Base-by-base conservation (phyloP, 257 asterid genomes). In the Forsythia viridissima region DNA sequence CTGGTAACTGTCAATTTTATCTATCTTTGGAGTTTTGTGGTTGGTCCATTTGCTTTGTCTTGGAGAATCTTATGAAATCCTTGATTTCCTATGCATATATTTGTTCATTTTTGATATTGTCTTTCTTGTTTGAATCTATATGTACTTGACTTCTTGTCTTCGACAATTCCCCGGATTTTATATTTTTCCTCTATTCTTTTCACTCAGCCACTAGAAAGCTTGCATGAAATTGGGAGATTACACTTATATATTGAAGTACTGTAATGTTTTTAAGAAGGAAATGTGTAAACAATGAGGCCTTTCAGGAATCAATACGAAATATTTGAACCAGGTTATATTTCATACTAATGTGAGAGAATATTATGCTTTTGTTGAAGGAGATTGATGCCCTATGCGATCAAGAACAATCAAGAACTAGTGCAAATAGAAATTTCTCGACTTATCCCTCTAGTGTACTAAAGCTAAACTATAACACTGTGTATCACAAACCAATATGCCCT, bases 41-140 rank as follows among this genome's bases (percentile, higher is more conserved):
- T 77, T 81, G 86, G 90, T 87, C 82, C 81, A 73, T 70, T 90
- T 81, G 84, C 46, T 76, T 89, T 90, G 91, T 89, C 86, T 68
- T 59, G 68, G 86, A 81, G 95, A 90, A 90, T 92, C 90, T 87
- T 76, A 75, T 80, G 71, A 77, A 71, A 77, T 52, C 84, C 78
- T 83, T 69, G 86, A 85, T 86, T 81, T 80, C 84, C 82, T 85
- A 80, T 84, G 40, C 78, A 82, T 59, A 40, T 44, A 75, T 81
- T 78, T 87, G 79, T 82, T 85, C 76, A 80, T 81, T 69, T 82
- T 87, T 82, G 85, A 37, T 83, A 76, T 70, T 88, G 88, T 77
- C 84, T 80, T 81, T 69, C 72, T 86, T 80, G 89, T 86, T 82
- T 84, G 85, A 59, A 83, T 83, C 85, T 71, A 0, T 74, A 42